These are phyloP conservation scores for Mycena latifolia DNA, from an alignment of 768 basidiomycete genomes.

Conservation along the genomic window DNA sequence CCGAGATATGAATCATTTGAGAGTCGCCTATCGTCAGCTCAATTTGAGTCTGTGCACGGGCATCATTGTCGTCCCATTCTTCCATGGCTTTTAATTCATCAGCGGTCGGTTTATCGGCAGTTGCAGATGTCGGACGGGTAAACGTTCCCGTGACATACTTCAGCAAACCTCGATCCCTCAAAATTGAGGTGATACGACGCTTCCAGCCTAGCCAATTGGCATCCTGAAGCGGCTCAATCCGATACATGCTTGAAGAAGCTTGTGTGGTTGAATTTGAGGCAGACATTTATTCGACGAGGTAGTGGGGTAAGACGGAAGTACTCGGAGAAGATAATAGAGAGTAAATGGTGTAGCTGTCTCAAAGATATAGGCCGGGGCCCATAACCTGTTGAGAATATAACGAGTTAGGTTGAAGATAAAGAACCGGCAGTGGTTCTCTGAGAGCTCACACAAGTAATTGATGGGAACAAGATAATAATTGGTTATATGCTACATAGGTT, in stretches of 20 bases:
- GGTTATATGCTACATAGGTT: too few species aligned
- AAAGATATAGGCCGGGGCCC: conserved; percentile 5
- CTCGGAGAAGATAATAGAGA: neutral
- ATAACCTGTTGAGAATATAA: too few species aligned
- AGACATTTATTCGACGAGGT: too few species aligned
- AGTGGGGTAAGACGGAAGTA: neutral
- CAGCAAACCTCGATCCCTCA: conserved; percentile 11
- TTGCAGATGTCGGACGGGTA: conserved; percentile 6
- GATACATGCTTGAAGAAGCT: neutral
- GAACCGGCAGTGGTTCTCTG: too few species aligned
- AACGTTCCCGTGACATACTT: conserved; percentile 16
- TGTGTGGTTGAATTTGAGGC: neutral
- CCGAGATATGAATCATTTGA: conserved; percentile 14
- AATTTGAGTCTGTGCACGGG: conserved; percentile 19
- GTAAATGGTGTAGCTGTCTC: neutral
- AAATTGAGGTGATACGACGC: conserved; percentile 1
- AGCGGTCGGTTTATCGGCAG: conserved; percentile 3
- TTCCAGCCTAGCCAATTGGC: conserved; percentile 9
- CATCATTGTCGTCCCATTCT: conserved; percentile 13
- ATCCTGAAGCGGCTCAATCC: conserved; percentile 5
- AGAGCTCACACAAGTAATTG: too few species aligned
- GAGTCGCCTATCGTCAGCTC: conserved; percentile 20
- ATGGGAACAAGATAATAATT: too few species aligned
- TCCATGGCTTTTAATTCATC: neutral
- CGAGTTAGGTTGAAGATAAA: too few species aligned